Conservation (phyloP, 2,329 filamentous ascomycete species). For the Verticillium longisporum region DNA sequence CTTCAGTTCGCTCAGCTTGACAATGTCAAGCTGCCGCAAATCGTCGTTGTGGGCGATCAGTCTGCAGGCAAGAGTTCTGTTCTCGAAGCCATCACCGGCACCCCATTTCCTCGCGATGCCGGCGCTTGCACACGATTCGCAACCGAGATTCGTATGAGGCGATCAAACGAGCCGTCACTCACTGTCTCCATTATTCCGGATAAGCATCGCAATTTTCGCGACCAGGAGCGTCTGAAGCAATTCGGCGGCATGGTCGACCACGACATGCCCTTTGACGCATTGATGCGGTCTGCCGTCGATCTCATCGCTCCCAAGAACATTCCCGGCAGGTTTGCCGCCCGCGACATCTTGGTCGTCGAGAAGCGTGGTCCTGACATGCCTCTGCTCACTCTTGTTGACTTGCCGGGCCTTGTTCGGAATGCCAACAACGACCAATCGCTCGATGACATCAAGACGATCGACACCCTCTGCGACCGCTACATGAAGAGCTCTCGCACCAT, state of each 20-base stretch:
- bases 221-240: slow-evolving; percentile 38
- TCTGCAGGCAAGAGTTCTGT: slow-evolving; percentile 59
- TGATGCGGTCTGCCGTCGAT: slow-evolving; percentile 44
- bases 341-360: slow-evolving; percentile 51
- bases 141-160: slow-evolving; percentile 50
- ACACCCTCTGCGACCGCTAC: slow-evolving; percentile 43
- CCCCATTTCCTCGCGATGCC: slow-evolving; percentile 53
- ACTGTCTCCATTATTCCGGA: slow-evolving; percentile 50
- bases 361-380: slow-evolving; percentile 52
- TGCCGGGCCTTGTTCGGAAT: slow-evolving; percentile 51
- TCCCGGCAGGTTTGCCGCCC: slow-evolving; percentile 42
- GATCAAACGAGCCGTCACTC: slow-evolving; percentile 34
- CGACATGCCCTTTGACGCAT: slow-evolving; percentile 38
- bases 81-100: slow-evolving; percentile 56
- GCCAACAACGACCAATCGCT: slow-evolving; percentile 46
- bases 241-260: slow-evolving; percentile 40
- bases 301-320: slow-evolving; percentile 43
- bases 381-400: slow-evolving; percentile 53
- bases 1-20: slow-evolving; percentile 47
- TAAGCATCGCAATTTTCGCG: slow-evolving; percentile 35
- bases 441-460: slow-evolving; percentile 45
- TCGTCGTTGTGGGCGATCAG: slow-evolving; percentile 59
- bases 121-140: slow-evolving; percentile 56
- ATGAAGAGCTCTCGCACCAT: slow-evolving; percentile 50
- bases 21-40: slow-evolving; percentile 49